A percentile compares a stretch with the other conserved stretches of the same genome.
Conservation (phyloP, 169 alveolate species). For the Cryptosporidium tyzzeri region DNA sequence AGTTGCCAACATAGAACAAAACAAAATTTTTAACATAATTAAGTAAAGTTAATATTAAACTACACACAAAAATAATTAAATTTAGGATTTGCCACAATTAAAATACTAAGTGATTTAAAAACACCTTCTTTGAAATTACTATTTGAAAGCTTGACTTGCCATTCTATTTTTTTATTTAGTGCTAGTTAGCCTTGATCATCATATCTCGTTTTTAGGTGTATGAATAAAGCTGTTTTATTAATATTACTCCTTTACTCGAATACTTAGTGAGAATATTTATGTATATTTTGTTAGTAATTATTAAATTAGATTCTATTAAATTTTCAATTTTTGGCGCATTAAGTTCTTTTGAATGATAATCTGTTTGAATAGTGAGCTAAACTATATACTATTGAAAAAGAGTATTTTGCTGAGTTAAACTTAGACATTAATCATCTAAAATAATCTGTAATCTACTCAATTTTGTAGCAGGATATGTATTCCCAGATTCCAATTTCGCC, state of each 20-base stretch:
- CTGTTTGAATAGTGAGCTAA: conserved; percentile 9
- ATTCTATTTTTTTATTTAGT: too few relatives aligned
- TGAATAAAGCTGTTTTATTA: too few relatives aligned
- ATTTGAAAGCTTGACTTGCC: too few relatives aligned
- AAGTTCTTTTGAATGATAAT: neutral
- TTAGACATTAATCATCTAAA: neutral
- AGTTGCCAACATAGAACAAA: neutral
- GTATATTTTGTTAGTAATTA: neutral
- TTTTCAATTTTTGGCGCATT: conserved; percentile 12
- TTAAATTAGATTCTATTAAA: neutral
- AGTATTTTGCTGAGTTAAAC: conserved; percentile 6
- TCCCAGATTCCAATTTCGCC: conserved; percentile 53
- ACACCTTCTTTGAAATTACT: neutral
- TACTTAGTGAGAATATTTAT: neutral
- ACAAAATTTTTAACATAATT: neutral
- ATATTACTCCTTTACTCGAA: neutral
- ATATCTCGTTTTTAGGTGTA: neutral
- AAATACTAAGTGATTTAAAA: neutral
- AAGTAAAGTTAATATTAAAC: neutral
- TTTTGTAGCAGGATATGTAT: neutral
- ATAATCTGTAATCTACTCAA: neutral
- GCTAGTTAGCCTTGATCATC: neutral
- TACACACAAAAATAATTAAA: neutral
- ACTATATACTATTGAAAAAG: conserved; percentile 6
- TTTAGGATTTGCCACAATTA: too few relatives aligned